Percentiles rank a stretch among this genome's conserved stretches.
Conservation (phyloP, 2,329 filamentous ascomycete species). For the Penicillium thymicola region DNA sequence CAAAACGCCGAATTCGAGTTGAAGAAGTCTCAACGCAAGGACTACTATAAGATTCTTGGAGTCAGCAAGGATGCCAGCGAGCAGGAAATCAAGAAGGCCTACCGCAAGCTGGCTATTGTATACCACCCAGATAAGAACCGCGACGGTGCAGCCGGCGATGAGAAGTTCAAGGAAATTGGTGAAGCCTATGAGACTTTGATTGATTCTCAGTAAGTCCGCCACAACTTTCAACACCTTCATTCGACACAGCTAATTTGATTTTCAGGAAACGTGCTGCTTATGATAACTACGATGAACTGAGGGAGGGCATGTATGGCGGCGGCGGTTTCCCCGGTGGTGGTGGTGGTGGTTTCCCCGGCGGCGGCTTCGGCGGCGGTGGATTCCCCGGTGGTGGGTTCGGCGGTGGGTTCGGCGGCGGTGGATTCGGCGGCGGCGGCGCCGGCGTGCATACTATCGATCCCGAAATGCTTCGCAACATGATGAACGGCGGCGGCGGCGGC, state of each 20-base stretch:
- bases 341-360: conserved; percentile 57
- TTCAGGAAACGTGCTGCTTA: conserved; percentile 79
- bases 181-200: conserved; percentile 96
- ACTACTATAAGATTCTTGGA: conserved; percentile 97
- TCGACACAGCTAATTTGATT: conserved; percentile 9
- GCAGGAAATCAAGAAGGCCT: conserved; percentile 89
- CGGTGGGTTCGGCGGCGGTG: conserved; percentile 30
- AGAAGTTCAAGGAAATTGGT: conserved; percentile 95
- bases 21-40: conserved; percentile 96
- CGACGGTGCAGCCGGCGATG: conserved; percentile 71
- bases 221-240: background rate
- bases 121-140: conserved; percentile 98
- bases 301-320: conserved; percentile 74
- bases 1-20: conserved; percentile 88
- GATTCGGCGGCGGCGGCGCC: conserved; percentile 41
- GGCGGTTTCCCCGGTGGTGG: conserved; percentile 43
- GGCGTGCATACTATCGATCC: conserved; percentile 57
- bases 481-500: conserved; percentile 63
- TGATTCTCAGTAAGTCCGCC: conserved; percentile 73
- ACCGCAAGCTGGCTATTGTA: conserved; percentile 88
- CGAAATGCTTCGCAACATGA: conserved; percentile 79
- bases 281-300: conserved; percentile 86
- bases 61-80: conserved; percentile 82
- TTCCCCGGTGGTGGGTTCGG: conserved; percentile 32
- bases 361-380: conserved; percentile 44